These are phyloP conservation scores for Atractiella rhizophila DNA, from an alignment of 768 basidiomycete species.

Conservation along the genomic window DNA sequence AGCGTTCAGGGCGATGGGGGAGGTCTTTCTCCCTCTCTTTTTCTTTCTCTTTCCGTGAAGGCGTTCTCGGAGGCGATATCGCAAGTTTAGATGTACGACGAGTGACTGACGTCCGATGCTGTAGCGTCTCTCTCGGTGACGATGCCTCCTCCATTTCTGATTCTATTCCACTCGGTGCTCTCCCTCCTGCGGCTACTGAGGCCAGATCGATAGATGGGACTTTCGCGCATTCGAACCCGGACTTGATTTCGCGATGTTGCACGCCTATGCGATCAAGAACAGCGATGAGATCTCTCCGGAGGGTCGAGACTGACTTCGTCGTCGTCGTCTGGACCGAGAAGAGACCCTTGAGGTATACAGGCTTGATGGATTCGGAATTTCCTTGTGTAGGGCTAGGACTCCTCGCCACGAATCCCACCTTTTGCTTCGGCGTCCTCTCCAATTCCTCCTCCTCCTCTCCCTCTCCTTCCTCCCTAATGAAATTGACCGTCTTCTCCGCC, in stretches of 20 bases:
- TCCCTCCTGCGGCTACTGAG: slow-evolving; percentile 27
- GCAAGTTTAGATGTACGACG: slow-evolving; percentile 3
- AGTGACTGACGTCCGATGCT: slow-evolving; percentile 3
- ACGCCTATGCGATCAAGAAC: slow-evolving; percentile 89
- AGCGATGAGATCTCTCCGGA: slow-evolving; percentile 58
- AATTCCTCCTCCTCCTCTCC: neutral
- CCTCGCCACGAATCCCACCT: neutral
- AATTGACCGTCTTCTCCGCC: no score
- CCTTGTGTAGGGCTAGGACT: neutral
- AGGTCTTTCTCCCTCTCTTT: slow-evolving; percentile 9
- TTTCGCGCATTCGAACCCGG: slow-evolving; percentile 90
- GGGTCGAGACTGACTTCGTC: slow-evolving; percentile 51
- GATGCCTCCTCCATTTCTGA: neutral
- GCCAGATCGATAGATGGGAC: slow-evolving; percentile 75
- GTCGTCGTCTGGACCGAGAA: slow-evolving; percentile 94
- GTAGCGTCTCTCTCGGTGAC: slow-evolving; percentile 4
- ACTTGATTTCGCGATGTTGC: slow-evolving; percentile 66
- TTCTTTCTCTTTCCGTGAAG: slow-evolving; percentile 11
- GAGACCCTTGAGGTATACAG: slow-evolving; percentile 80
- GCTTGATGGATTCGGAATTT: slow-evolving; percentile 54
- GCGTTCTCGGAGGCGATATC: slow-evolving; percentile 8
- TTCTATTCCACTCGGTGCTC: neutral
- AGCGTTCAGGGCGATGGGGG: no score
- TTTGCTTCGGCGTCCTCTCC: neutral
- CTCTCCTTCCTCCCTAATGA: neutral